These are phyloP conservation scores for Diaporthe sp. DNA, from an alignment of 2,329 filamentous ascomycete genomes.

Conservation along the genomic window DNA sequence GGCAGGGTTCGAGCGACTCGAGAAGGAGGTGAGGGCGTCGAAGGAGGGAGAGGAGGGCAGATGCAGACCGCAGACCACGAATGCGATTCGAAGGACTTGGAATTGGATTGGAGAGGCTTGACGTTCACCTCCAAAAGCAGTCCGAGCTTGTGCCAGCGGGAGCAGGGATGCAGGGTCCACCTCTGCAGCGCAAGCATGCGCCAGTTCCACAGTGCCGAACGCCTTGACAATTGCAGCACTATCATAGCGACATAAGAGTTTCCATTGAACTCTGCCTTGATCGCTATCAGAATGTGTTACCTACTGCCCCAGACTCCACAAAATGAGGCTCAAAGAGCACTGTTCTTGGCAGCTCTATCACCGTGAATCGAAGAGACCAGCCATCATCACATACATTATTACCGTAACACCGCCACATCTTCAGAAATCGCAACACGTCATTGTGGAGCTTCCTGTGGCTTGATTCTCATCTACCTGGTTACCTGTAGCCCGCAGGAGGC, in stretches of 20 bases:
- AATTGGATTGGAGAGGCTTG: no score
- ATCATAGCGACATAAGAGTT: not conserved
- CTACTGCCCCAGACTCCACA: not conserved
- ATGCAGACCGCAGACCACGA: slow-evolving; percentile 35
- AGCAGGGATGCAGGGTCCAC: slow-evolving; percentile 21
- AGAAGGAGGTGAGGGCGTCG: not conserved
- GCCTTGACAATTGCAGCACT: not conserved
- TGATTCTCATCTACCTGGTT: no score
- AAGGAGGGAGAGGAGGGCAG: slow-evolving; percentile 10
- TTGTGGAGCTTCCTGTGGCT: no score
- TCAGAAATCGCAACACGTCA: no score
- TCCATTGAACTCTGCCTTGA: not conserved
- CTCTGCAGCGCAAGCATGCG: not conserved
- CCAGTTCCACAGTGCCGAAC: not conserved
- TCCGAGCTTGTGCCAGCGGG: slow-evolving; percentile 4
- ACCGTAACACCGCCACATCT: no score
- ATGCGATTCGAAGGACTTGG: slow-evolving; percentile 30
- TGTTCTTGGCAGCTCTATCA: slow-evolving; percentile 9
- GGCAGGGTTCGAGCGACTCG: not conserved
- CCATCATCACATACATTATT: no score
- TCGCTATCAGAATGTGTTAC: not conserved
- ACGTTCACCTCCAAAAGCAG: slow-evolving; percentile 22
- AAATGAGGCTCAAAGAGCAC: slow-evolving; percentile 15
- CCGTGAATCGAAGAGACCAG: not conserved
- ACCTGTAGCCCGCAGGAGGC: no score